phyloP scores from a whole-genome alignment of 805 yeast species.

The Saccharomycopsis babjevae region DNA sequence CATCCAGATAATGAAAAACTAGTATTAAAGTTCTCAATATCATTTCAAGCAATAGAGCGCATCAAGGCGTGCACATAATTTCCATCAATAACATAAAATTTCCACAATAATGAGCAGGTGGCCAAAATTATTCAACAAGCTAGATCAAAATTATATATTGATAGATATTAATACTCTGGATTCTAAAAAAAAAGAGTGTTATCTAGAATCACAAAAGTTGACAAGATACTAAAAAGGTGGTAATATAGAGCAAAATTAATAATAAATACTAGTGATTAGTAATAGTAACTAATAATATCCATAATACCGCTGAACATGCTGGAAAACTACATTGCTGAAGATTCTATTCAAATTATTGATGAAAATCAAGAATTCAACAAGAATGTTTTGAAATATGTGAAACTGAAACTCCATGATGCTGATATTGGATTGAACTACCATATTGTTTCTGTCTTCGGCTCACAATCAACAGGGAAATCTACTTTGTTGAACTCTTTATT shows the following conservation, averaged over 20 bases:
- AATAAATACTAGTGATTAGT: background rate
- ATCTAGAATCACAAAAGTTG: background rate
- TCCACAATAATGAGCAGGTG: background rate
- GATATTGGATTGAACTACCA: conserved; percentile 68
- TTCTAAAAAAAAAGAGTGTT: background rate
- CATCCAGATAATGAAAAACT: background rate
- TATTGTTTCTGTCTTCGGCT: conserved; percentile 90
- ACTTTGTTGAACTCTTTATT: conserved; percentile 80
- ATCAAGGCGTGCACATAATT: background rate
- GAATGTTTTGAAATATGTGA: conserved; percentile 28
- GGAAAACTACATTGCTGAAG: background rate
- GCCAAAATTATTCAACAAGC: background rate
- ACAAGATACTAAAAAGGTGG: background rate
- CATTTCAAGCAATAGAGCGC: background rate
- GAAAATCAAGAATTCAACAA: conserved; percentile 39
- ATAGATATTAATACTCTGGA: background rate
- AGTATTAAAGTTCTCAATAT: background rate
- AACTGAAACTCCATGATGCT: conserved; percentile 24
- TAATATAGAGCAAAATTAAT: no score
- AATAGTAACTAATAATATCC: background rate
- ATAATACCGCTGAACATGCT: background rate
- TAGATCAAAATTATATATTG: background rate
- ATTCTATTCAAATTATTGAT: conserved; percentile 41
- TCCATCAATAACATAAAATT: background rate
- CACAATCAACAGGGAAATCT: conserved; percentile 94